Conservation (phyloP, 2,329 filamentous ascomycete species). For the Aspergillus quadrilineatus region DNA sequence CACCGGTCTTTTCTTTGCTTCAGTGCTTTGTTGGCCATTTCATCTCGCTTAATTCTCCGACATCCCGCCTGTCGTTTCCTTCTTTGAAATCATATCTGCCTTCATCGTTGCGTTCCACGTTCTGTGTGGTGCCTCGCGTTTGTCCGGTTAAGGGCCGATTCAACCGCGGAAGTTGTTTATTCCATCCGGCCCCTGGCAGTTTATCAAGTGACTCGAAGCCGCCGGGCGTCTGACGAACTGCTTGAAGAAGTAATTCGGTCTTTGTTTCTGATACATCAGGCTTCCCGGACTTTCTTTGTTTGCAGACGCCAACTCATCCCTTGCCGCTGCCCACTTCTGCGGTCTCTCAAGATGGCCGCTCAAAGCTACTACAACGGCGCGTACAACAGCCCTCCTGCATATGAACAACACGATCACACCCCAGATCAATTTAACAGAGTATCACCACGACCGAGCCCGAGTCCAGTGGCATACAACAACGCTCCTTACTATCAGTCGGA, state of each 20-base stretch:
- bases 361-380: slow-evolving; percentile 64
- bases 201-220: not conserved
- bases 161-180: slow-evolving; percentile 12
- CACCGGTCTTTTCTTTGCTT: slow-evolving; percentile 7
- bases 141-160: slow-evolving; percentile 11
- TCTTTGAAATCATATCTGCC: not conserved
- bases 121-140: slow-evolving; percentile 6
- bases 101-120: not conserved
- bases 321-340: slow-evolving; percentile 6
- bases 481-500: slow-evolving; percentile 41
- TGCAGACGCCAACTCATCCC: not conserved
- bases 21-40: not conserved
- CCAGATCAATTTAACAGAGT: slow-evolving; percentile 39
- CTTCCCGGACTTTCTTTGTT: not conserved
- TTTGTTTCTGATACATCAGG: not conserved
- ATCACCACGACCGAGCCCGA: slow-evolving; percentile 22
- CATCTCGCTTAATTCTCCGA: not conserved
- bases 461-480: slow-evolving; percentile 21
- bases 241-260: not conserved
- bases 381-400: slow-evolving; percentile 36
- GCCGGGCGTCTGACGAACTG: not conserved
- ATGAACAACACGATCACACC: slow-evolving; percentile 36
- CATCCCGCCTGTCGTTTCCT: not conserved
- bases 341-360: slow-evolving; percentile 54
- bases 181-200: not conserved